These are phyloP conservation scores for Ramicandelaber brevisporus DNA, from an alignment of 192 early-diverging fungal species.

Conservation along the genomic window DNA sequence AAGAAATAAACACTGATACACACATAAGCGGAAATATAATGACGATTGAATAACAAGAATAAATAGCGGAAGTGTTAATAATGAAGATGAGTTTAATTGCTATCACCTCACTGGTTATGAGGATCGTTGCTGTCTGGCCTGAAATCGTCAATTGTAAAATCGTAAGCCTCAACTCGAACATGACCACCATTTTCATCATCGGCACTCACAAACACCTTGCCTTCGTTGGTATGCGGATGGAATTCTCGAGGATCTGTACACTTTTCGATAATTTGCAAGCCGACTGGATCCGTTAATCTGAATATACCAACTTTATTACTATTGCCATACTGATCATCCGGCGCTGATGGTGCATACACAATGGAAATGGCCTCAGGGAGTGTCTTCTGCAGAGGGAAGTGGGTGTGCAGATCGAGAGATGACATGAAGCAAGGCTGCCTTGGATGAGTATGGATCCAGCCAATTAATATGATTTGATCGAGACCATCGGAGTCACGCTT, in stretches of 20 bases:
- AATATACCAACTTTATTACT: conserved; percentile 56
- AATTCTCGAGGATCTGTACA: conserved; percentile 43
- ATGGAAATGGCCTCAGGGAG: conserved; percentile 83
- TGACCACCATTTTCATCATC: conserved; percentile 14
- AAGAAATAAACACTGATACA: too few species aligned
- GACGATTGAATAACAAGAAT: too few species aligned
- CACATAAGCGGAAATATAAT: too few species aligned
- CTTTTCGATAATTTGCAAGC: conserved; percentile 45
- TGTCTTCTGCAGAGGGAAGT: conserved; percentile 73
- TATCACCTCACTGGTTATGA: too few species aligned
- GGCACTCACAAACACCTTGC: conserved; percentile 12
- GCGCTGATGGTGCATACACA: conserved; percentile 64
- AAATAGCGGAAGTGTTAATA: too few species aligned
- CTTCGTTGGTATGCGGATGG: conserved; percentile 47
- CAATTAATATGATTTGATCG: conserved; percentile 51
- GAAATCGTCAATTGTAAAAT: conserved; percentile 19
- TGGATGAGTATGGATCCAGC: conserved; percentile 87
- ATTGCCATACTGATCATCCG: too few species aligned
- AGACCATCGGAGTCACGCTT: too few species aligned
- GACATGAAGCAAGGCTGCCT: conserved; percentile 88
- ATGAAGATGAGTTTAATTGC: too few species aligned
- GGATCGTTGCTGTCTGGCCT: too few species aligned
- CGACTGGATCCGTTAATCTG: conserved; percentile 62
- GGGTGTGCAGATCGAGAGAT: conserved; percentile 79
- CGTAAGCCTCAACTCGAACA: conserved; percentile 12